These are phyloP conservation scores for Microglena sp. DNA, from an alignment of 139 green algal genomes.

Conservation along the genomic window DNA sequence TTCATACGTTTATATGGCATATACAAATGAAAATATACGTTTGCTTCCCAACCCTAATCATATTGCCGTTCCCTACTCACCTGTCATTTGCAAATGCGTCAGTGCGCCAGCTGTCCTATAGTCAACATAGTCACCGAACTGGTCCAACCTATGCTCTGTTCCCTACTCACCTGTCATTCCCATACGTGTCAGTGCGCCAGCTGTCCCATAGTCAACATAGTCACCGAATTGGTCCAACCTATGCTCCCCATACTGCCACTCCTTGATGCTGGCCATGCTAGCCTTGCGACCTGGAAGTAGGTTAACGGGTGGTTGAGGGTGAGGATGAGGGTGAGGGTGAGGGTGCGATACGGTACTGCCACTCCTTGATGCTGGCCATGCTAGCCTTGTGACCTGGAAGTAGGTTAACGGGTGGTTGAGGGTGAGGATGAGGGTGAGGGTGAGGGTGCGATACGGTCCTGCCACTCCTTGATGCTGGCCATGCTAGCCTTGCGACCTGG, in stretches of 20 bases:
- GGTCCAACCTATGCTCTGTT: neutral
- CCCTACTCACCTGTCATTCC: slow-evolving; percentile 16
- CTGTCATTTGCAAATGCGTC: slow-evolving; percentile 20
- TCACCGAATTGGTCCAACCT: neutral
- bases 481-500: slow-evolving; percentile 24
- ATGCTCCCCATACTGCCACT: slow-evolving; percentile 22
- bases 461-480: slow-evolving; percentile 22
- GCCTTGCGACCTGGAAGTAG: slow-evolving; percentile 29
- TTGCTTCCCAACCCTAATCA: no score
- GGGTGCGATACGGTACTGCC: no score
- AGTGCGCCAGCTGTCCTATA: slow-evolving; percentile 16
- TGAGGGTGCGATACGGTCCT: no score
- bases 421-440: no score
- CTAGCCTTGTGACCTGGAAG: slow-evolving; percentile 19
- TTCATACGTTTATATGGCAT: no score
- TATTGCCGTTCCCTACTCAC: slow-evolving; percentile 12
- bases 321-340: no score
- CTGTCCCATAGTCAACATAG: slow-evolving; percentile 25
- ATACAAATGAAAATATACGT: no score
- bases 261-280: slow-evolving; percentile 21
- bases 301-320: no score
- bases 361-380: slow-evolving; percentile 25
- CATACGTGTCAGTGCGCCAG: slow-evolving; percentile 19
- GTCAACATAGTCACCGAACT: slow-evolving; percentile 13
- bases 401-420: no score